Conservation (phyloP, 352 stramenopile genomes). For the Phytopythium sindhum region DNA sequence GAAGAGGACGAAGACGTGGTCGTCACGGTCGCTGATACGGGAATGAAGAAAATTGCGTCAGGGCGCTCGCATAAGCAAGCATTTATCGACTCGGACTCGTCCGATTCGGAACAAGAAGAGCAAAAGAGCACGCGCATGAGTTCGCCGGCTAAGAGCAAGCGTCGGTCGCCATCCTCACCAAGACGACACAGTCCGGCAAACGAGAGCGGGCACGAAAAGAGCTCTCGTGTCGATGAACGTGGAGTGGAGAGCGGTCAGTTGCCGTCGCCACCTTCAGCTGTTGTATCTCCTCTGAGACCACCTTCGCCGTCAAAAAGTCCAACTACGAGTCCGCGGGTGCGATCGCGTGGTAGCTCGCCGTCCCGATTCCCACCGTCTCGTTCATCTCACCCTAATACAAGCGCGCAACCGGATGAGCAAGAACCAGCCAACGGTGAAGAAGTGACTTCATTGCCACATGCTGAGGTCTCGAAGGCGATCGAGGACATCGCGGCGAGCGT, state of each 20-base stretch:
- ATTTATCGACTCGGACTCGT: slow-evolving; percentile 69
- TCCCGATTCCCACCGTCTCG: not conserved
- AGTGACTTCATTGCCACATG: not conserved
- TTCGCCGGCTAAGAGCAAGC: not conserved
- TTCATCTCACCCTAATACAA: not conserved
- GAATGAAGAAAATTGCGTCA: slow-evolving; percentile 19
- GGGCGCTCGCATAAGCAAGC: slow-evolving; percentile 64
- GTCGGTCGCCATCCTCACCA: not conserved
- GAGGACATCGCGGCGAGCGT: not conserved
- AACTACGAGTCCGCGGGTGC: not conserved
- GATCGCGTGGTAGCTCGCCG: not conserved
- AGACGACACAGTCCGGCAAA: not conserved
- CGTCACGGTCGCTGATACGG: slow-evolving; percentile 27
- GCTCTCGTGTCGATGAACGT: not conserved
- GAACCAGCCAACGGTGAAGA: not conserved
- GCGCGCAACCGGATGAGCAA: not conserved
- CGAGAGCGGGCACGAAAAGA: not conserved
- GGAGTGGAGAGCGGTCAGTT: not conserved
- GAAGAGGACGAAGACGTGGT: slow-evolving; percentile 55
- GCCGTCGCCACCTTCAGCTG: not conserved
- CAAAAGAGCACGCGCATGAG: not conserved
- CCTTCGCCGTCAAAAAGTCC: not conserved
- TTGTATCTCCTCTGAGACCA: not conserved
- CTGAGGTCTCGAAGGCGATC: not conserved
- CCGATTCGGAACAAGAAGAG: slow-evolving; percentile 33